A percentile compares a stretch with the other conserved stretches of the same genome.
These are phyloP conservation scores for Ascochyta viciae-villosae DNA, from an alignment of 2,329 filamentous ascomycete species.

Conservation along the genomic window DNA sequence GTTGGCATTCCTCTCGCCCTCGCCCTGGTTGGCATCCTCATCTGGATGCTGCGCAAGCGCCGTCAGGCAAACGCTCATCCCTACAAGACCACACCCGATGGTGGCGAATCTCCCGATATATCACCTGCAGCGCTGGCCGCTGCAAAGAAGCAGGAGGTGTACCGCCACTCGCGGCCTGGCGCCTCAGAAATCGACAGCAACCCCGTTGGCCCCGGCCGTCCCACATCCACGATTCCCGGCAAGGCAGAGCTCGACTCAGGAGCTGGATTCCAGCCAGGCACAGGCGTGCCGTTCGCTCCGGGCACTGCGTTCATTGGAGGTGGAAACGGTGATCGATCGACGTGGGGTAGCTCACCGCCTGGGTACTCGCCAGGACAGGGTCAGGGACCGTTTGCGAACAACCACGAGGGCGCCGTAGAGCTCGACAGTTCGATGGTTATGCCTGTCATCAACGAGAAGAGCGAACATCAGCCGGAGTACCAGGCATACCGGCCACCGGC, in stretches of 20 bases:
- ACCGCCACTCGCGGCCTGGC: slow-evolving; percentile 22
- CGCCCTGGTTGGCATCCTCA: slow-evolving; percentile 37
- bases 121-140: slow-evolving; percentile 35
- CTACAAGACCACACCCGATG: slow-evolving; percentile 27
- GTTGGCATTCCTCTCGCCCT: slow-evolving; percentile 47
- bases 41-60: slow-evolving; percentile 45
- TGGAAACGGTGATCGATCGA: slow-evolving; percentile 30
- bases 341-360: slow-evolving; percentile 40
- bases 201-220: slow-evolving; percentile 37
- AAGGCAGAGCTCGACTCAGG: slow-evolving; percentile 42
- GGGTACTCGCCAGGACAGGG: slow-evolving; percentile 38
- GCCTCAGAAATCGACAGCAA: slow-evolving; percentile 41
- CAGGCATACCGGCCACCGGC: slow-evolving; percentile 37
- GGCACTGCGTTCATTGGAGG: slow-evolving; percentile 43
- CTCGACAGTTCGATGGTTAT: slow-evolving; percentile 28
- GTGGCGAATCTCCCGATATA: slow-evolving; percentile 25
- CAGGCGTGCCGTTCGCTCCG: slow-evolving; percentile 33
- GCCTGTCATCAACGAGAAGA: slow-evolving; percentile 24
- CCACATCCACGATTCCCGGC: slow-evolving; percentile 36
- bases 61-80: slow-evolving; percentile 27
- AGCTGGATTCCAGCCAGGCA: slow-evolving; percentile 33
- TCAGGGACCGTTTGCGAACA: slow-evolving; percentile 16
- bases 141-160: slow-evolving; percentile 29
- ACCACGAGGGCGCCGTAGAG: slow-evolving; percentile 20
- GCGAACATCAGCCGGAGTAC: slow-evolving; percentile 25